Evolutionary conservation across 495 filamentous ascomycete genomes (phyloP).

Genomic region (Bathelium albidoporum): DNA sequence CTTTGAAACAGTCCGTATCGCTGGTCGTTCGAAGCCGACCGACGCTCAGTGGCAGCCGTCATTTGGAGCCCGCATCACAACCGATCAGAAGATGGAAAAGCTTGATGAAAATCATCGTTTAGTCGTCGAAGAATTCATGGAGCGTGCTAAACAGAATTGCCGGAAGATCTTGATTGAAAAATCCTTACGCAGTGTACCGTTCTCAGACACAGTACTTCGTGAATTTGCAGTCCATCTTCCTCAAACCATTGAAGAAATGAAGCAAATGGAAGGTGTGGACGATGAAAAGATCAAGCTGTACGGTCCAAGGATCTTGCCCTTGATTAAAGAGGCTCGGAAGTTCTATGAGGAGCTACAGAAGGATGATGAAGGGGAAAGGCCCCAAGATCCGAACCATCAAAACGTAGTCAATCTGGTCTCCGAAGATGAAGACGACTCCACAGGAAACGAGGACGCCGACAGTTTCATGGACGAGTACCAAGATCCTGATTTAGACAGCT

Average conservation of each 20-base stretch:
- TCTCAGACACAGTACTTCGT: slow-evolving; percentile 66
- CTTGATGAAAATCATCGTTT: slow-evolving; percentile 52
- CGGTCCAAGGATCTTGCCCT: slow-evolving; percentile 53
- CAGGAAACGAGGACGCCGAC: slow-evolving; percentile 39
- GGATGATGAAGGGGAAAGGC: slow-evolving; percentile 11
- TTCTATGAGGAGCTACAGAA: slow-evolving; percentile 51
- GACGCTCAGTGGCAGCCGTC: slow-evolving; percentile 3
- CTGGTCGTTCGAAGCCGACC: slow-evolving; percentile 22
- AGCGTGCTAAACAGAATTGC: slow-evolving; percentile 52
- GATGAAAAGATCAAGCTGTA: slow-evolving; percentile 58
- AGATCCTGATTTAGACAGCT: slow-evolving; percentile 3
- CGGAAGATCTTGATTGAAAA: slow-evolving; percentile 56
- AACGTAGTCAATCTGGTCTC: slow-evolving; percentile 59
- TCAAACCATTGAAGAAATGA: slow-evolving; percentile 49
- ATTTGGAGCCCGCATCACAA: slow-evolving; percentile 62
- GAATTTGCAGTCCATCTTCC: slow-evolving; percentile 77
- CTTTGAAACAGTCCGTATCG: slow-evolving; percentile 50
- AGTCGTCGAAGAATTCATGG: slow-evolving; percentile 56
- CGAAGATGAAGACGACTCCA: slow-evolving; percentile 44
- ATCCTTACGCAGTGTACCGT: slow-evolving; percentile 52
- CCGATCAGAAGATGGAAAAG: slow-evolving; percentile 50
- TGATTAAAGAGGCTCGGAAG: slow-evolving; percentile 47
- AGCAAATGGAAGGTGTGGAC: slow-evolving; percentile 57
- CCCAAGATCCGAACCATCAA: slow-evolving; percentile 42
- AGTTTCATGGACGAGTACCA: slow-evolving; percentile 33